These are phyloP conservation scores for Silene conica DNA, from an alignment of 148 eudicot genomes.

Conservation along the genomic window DNA sequence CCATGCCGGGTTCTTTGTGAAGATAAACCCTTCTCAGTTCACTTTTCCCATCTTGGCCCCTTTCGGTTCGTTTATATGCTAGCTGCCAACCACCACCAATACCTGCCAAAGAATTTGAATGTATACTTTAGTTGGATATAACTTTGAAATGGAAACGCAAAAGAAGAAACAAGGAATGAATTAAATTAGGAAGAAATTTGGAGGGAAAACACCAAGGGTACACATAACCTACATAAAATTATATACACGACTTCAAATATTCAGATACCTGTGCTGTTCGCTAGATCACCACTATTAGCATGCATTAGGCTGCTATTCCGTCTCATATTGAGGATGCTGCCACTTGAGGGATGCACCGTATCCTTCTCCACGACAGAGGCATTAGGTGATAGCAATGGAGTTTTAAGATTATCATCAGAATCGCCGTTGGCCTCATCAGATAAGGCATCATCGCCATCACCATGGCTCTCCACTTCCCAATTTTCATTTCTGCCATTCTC, in stretches of 20 bases:
- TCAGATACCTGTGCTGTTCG: constrained; percentile 43
- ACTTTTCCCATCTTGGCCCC: constrained; percentile 48
- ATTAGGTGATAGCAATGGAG: constrained; percentile 72
- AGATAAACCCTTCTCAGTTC: constrained; percentile 70
- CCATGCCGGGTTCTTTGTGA: constrained; percentile 59
- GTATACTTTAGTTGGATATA: neutral
- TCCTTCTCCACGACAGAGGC: constrained; percentile 38
- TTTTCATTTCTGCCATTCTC: constrained; percentile 38
- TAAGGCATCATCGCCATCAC: constrained; percentile 31
- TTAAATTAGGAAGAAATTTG: too few species aligned
- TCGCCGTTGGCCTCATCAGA: constrained; percentile 43
- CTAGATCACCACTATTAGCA: constrained; percentile 35
- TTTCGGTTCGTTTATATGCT: constrained; percentile 54
- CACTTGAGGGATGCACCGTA: constrained; percentile 20
- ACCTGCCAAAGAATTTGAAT: constrained; percentile 25
- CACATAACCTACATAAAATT: too few species aligned
- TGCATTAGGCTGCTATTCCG: constrained; percentile 32
- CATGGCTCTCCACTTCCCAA: constrained; percentile 56
- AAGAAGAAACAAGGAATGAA: too few species aligned
- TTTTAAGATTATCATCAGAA: constrained; percentile 56
- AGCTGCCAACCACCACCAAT: constrained; percentile 98
- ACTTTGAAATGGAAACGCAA: neutral
- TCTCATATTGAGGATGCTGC: constrained; percentile 36
- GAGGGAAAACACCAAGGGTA: too few species aligned
- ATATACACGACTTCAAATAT: neutral